Evolutionary conservation across 345 rosid species (phyloP).

Genomic region (Toxicodendron radicans): DNA sequence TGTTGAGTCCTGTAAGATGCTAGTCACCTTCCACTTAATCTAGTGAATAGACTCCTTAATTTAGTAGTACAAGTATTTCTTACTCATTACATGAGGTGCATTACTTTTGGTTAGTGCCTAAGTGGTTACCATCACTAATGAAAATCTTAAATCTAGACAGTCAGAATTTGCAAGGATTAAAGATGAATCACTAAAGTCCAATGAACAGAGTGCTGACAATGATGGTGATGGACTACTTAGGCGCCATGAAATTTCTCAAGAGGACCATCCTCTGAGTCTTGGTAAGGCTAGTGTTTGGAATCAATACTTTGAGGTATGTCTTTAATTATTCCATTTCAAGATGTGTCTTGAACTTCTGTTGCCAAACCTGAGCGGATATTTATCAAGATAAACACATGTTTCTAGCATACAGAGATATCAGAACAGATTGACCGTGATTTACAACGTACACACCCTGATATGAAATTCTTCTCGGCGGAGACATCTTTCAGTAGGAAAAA

Average conservation of each 20-base stretch:
- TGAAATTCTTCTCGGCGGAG: constrained; percentile 68
- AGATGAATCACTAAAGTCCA: constrained; percentile 28
- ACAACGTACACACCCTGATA: constrained; percentile 68
- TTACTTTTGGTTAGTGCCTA: constrained; percentile 2
- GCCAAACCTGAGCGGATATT: constrained; percentile 14
- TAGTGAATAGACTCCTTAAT: not conserved
- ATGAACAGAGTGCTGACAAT: constrained; percentile 30
- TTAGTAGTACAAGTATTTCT: constrained; percentile 11
- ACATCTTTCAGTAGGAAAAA: constrained; percentile 53
- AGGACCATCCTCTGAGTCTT: constrained; percentile 71
- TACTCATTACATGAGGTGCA: not conserved
- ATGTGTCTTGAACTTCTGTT: constrained; percentile 5
- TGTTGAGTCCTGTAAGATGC: constrained; percentile 67
- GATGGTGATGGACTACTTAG: constrained; percentile 53
- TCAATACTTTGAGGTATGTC: constrained; percentile 60
- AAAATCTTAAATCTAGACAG: constrained; percentile 56
- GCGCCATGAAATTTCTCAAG: constrained; percentile 57
- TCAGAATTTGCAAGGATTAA: constrained; percentile 37
- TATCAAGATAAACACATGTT: constrained; percentile 16
- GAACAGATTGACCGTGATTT: constrained; percentile 78
- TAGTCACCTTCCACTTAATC: constrained; percentile 2
- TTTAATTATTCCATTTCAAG: constrained; percentile 8
- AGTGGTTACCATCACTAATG: constrained; percentile 25
- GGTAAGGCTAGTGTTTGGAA: constrained; percentile 67
- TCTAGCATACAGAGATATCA: constrained; percentile 61